Evolutionary conservation across 202 grass and related monocot genomes (phyloP).

Genomic region (Musa balbisiana): DNA sequence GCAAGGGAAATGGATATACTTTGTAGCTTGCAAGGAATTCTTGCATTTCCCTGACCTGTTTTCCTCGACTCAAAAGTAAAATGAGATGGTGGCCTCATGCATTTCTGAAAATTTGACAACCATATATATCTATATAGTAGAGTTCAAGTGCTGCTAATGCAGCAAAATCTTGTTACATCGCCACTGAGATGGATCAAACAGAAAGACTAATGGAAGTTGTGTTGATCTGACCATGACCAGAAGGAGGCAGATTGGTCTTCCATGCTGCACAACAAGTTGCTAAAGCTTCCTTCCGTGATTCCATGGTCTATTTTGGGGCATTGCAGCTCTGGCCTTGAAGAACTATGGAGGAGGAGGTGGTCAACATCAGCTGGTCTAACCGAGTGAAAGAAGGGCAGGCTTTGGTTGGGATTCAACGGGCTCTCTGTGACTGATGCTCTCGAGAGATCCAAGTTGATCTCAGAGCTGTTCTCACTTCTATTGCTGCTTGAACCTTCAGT

Average conservation of each 20-base stretch:
- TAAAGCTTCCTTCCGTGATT: conserved; percentile 45
- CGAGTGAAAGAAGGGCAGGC: conserved; percentile 58
- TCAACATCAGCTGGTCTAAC: conserved; percentile 52
- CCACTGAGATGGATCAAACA: neutral
- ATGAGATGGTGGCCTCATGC: neutral
- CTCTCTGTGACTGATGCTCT: conserved; percentile 54
- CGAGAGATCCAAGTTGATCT: conserved; percentile 91
- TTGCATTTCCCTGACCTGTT: neutral
- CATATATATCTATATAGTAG: neutral
- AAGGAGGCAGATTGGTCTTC: conserved; percentile 71
- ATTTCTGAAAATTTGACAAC: neutral
- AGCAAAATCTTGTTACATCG: neutral
- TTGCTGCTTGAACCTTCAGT: conserved; percentile 97
- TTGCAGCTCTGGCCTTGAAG: conserved; percentile 38
- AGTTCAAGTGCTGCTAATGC: neutral
- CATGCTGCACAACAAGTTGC: conserved; percentile 78
- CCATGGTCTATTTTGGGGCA: conserved; percentile 32
- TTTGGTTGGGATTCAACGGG: conserved; percentile 34
- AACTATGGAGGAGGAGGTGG: conserved; percentile 48
- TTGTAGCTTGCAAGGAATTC: neutral
- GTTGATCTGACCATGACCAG: conserved; percentile 92
- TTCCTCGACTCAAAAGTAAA: neutral
- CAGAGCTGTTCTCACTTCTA: conserved; percentile 97
- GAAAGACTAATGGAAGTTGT: conserved; percentile 46
- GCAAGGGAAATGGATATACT: neutral